phyloP scores from a whole-genome alignment of 768 basidiomycete species.

The Sarcomyxa edulis region DNA sequence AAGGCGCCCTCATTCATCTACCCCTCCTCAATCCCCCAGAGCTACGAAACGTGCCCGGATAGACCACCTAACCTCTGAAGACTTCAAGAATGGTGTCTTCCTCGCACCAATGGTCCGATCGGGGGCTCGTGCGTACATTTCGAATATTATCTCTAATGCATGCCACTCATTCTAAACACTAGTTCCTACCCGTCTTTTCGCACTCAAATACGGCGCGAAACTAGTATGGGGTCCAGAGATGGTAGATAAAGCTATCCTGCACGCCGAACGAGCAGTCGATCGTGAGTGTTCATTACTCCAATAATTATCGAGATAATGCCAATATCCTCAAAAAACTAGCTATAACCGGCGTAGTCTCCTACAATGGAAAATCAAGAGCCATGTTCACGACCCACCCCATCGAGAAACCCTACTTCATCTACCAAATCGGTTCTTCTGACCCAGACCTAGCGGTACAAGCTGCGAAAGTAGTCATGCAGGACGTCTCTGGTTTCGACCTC shows the following conservation, averaged over 20 bases:
- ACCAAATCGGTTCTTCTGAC: conserved; percentile 89
- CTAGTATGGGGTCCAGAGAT: conserved; percentile 97
- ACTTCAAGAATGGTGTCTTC: conserved; percentile 87
- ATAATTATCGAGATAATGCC: background rate
- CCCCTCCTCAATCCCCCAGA: conserved; percentile 41
- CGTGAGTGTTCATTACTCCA: conserved; percentile 46
- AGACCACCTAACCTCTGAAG: conserved; percentile 57
- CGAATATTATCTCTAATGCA: conserved; percentile 7
- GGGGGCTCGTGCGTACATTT: conserved; percentile 62
- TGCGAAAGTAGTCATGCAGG: conserved; percentile 77
- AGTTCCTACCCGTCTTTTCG: conserved; percentile 85
- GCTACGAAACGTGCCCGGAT: conserved; percentile 49
- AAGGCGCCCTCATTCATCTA: conserved; percentile 45
- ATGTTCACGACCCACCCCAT: conserved; percentile 92
- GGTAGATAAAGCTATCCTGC: conserved; percentile 93
- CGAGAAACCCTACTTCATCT: conserved; percentile 92
- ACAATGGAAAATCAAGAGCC: conserved; percentile 75
- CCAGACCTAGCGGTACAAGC: conserved; percentile 91
- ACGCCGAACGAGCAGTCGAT: conserved; percentile 78
- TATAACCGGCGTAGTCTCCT: conserved; percentile 81
- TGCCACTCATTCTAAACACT: conserved; percentile 9
- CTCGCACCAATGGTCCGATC: conserved; percentile 99
- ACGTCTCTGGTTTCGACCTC: conserved; percentile 92
- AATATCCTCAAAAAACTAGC: conserved; percentile 40
- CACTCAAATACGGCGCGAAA: conserved; percentile 88